Base-by-base conservation (phyloP, 2,329 filamentous ascomycete species). In the Lasiodiplodia theobromae region DNA sequence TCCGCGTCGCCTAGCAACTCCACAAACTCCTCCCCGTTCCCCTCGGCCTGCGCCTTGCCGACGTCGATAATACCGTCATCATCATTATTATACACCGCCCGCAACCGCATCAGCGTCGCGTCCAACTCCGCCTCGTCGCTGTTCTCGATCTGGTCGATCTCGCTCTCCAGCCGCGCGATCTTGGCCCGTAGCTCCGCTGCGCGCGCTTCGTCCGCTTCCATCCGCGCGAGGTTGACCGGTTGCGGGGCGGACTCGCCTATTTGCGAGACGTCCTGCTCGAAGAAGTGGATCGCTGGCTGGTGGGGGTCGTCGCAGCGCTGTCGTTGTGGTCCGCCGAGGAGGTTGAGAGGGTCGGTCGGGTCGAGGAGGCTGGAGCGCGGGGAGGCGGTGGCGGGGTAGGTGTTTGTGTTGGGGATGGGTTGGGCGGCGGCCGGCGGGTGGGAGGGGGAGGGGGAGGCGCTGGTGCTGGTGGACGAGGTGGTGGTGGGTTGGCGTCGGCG, bases 1-100 rank as follows among this genome's bases (percentile, higher is more conserved):
- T 63, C 57, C n/a, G 66, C 66, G 2, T 68, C 66, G 10, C 23
- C 44, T 38, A 66, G 52, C 64, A 53, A 23, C 31, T 60, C 54
- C 14, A 58, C 44, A 3, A 51, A 40, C 25, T 12, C 25, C 2
- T 49, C 40, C 1, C 21, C 37, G 12, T 28, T 6, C 14, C 28
- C 34, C 18, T 21, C 14, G 8, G 21, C 34, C 25, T 28, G 3
- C 28, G 4, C 28, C 28, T 28, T 28, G 28, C 28, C 4, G 28
- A 28, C 4, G 1, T 28, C 28, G 28, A 28, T 28, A 28, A 5
- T 4, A 25, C 25, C 23, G 23, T 23, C 25, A 28, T 5, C 25
- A 28, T 28, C 28, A 28, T 28, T 5, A 6, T 28, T 28, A 28
- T 47, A 44, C 16, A 51, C 2, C 12, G 56, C 44, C 12, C 54